phyloP scores from a whole-genome alignment of 331 rosid genomes.

The Dryas integrifolia region DNA sequence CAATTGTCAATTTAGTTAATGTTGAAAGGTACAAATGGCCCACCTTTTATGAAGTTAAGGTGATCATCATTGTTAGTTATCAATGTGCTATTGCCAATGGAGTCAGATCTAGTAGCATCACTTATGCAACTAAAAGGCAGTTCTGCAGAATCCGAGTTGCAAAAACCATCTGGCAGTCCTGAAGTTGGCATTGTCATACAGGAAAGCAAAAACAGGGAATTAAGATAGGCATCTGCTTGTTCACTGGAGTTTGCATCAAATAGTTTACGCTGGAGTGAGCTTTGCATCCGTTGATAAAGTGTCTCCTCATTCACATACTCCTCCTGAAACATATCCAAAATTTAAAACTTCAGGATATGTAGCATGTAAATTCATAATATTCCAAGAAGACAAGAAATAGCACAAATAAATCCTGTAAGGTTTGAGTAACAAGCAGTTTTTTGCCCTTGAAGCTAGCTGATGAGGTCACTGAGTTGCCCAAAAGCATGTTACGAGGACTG shows the following conservation, averaged over 20 bases:
- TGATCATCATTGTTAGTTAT: not conserved
- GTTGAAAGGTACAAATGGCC: not conserved
- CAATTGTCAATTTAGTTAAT: slow-evolving; percentile 6
- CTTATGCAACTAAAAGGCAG: slow-evolving; percentile 8
- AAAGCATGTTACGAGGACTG: slow-evolving; percentile 21
- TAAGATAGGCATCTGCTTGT: slow-evolving; percentile 5
- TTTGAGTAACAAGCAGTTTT: not conserved
- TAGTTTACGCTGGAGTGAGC: not conserved
- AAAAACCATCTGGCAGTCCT: slow-evolving; percentile 2
- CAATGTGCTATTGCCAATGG: not conserved
- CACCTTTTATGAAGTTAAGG: slow-evolving; percentile 5
- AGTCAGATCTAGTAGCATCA: not conserved
- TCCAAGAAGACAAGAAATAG: not conserved
- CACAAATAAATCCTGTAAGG: not conserved
- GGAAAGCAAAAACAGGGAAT: not conserved
- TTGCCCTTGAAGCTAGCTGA: not conserved
- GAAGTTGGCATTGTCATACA: slow-evolving; percentile 4
- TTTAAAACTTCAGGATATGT: slow-evolving; percentile 1
- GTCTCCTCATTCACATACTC: slow-evolving; percentile 44
- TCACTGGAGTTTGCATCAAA: slow-evolving; percentile 3
- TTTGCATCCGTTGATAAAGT: slow-evolving; percentile 23
- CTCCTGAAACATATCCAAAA: slow-evolving; percentile 28
- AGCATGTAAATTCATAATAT: not conserved
- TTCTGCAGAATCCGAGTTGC: not conserved
- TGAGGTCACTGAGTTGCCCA: not conserved